phyloP scores from a whole-genome alignment of 2,329 filamentous ascomycete species.

The Ilyonectria sp. region DNA sequence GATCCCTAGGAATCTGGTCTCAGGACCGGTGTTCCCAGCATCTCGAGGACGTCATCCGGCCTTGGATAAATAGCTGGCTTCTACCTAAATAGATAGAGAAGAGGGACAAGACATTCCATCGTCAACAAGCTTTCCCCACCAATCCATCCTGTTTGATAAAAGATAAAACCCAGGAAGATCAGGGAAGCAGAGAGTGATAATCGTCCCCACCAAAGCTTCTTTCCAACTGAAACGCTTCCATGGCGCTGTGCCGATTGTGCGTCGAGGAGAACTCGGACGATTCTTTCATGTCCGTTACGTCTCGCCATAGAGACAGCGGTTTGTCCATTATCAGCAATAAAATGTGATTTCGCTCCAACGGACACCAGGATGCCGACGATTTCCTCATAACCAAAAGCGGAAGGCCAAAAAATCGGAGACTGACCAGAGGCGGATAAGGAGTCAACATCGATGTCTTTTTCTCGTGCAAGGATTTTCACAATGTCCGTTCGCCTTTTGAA shows the following conservation, averaged over 20 bases:
- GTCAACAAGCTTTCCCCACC: too few species aligned
- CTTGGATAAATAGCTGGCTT: too few species aligned
- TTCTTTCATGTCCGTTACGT: neutral
- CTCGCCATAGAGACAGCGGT: neutral
- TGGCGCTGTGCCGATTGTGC: slow-evolving; percentile 1
- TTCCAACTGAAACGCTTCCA: slow-evolving; percentile 1
- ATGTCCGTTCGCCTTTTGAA: neutral
- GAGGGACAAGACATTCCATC: too few species aligned
- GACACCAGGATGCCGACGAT: slow-evolving; percentile 1
- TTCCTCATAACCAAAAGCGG: slow-evolving; percentile 1
- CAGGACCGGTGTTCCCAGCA: too few species aligned
- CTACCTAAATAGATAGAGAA: too few species aligned
- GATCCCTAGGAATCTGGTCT: too few species aligned
- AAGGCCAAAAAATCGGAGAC: slow-evolving; percentile 13
- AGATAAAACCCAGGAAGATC: slow-evolving; percentile 8
- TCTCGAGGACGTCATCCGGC: too few species aligned
- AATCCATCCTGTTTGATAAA: neutral
- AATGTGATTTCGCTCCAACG: neutral
- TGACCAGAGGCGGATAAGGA: neutral
- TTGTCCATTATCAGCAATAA: neutral
- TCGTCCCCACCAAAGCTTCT: slow-evolving; percentile 7
- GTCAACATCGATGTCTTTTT: neutral
- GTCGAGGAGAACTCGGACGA: slow-evolving; percentile 5
- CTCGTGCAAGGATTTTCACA: neutral
- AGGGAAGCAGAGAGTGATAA: slow-evolving; percentile 3